Percentiles rank a stretch among this genome's conserved stretches.
Evolutionary conservation across 176 grass and related monocot genomes (phyloP).

Genomic region (Avena insularis): DNA sequence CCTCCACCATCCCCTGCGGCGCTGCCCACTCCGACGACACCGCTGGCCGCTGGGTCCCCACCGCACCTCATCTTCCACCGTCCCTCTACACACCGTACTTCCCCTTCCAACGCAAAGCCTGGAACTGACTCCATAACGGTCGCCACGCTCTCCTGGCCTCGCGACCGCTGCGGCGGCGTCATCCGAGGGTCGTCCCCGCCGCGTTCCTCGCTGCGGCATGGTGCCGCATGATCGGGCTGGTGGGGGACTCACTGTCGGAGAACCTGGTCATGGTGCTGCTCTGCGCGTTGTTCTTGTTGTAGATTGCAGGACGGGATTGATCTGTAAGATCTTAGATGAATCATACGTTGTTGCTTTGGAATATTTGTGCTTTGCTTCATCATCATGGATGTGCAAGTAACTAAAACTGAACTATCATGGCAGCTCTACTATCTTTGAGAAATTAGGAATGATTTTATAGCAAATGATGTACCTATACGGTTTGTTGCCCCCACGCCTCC

Average conservation of each 20-base stretch:
- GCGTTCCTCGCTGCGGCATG: slow-evolving; percentile 56
- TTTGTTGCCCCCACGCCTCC: no score
- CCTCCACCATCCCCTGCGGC: slow-evolving; percentile 60
- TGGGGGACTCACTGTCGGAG: slow-evolving; percentile 87
- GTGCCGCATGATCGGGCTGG: slow-evolving; percentile 62
- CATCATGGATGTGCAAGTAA: no score
- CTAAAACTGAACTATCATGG: no score
- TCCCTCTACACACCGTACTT: slow-evolving; percentile 63
- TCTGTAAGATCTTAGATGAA: background rate
- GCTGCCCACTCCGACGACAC: slow-evolving; percentile 60
- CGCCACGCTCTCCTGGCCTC: slow-evolving; percentile 69
- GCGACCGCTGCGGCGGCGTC: slow-evolving; percentile 62
- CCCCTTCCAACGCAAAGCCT: slow-evolving; percentile 81
- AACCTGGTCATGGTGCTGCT: slow-evolving; percentile 79
- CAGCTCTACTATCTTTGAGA: no score
- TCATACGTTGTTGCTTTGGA: background rate
- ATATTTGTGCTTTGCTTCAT: no score
- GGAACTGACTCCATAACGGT: slow-evolving; percentile 91
- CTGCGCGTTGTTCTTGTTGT: slow-evolving; percentile 45
- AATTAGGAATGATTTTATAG: no score
- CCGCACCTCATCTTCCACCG: background rate
- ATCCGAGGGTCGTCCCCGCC: slow-evolving; percentile 67
- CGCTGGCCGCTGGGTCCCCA: slow-evolving; percentile 64
- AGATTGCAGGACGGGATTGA: background rate
- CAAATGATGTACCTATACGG: no score